Evolutionary conservation across 345 rosid genomes (phyloP).

Genomic region (Barbarea vulgaris): DNA sequence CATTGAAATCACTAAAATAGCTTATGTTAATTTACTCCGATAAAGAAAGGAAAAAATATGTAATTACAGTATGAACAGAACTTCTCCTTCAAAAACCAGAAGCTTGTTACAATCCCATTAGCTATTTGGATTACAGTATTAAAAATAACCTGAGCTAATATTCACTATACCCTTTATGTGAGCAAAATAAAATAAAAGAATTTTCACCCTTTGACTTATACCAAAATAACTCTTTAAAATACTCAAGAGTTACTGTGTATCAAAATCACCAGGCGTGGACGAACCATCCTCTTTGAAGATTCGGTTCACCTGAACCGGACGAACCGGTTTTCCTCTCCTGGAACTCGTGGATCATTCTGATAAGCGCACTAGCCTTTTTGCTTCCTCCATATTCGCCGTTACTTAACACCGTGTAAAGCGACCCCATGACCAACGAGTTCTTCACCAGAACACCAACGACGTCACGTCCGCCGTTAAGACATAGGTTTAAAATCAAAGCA

Average conservation of each 20-base stretch:
- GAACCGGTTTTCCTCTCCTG: constrained; percentile 52
- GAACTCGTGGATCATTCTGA: constrained; percentile 69
- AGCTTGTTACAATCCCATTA: background rate
- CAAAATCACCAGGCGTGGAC: constrained; percentile 58
- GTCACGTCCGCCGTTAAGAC: constrained; percentile 54
- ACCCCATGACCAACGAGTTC: constrained; percentile 60
- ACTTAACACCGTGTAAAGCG: constrained; percentile 62
- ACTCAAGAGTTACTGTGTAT: constrained; percentile 22
- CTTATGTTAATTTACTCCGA: too few relatives aligned
- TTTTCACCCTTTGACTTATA: background rate
- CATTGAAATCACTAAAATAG: too few relatives aligned
- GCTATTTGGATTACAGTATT: constrained; percentile 22
- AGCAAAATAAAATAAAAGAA: constrained; percentile 7
- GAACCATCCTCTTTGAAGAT: constrained; percentile 51
- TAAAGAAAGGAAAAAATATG: background rate
- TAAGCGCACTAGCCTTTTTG: constrained; percentile 71
- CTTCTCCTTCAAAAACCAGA: constrained; percentile 13
- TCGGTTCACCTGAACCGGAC: constrained; percentile 41
- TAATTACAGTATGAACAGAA: constrained; percentile 8
- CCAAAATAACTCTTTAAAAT: constrained; percentile 27
- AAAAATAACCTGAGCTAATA: background rate
- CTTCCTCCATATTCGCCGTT: constrained; percentile 72
- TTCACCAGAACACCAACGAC: constrained; percentile 45
- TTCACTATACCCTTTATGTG: background rate
- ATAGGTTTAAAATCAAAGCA: constrained; percentile 52